These are phyloP conservation scores for Flaveria brownii DNA, from an alignment of 129 eudicot species.

Conservation along the genomic window DNA sequence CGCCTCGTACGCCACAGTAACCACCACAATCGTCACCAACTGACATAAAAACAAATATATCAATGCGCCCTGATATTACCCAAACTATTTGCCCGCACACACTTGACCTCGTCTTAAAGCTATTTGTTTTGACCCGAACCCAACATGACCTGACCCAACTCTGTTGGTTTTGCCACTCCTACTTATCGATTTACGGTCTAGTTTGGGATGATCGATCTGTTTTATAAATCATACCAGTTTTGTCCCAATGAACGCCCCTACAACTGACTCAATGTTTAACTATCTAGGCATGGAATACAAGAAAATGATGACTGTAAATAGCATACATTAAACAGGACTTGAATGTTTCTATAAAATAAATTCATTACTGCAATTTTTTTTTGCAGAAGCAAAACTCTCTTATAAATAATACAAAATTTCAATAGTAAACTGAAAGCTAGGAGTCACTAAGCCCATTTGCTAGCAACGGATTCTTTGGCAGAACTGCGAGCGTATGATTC, in stretches of 20 bases:
- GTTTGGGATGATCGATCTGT: too few species aligned
- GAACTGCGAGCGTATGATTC: constrained; percentile 45
- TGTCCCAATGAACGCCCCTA: neutral
- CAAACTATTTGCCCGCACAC: too few species aligned
- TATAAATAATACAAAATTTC: neutral
- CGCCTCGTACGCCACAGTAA: too few species aligned
- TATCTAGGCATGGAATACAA: neutral
- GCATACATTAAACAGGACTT: constrained; percentile 5
- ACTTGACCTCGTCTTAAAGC: too few species aligned
- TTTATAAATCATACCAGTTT: neutral
- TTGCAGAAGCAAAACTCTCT: neutral
- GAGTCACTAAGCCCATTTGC: constrained; percentile 79
- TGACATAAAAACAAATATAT: too few species aligned
- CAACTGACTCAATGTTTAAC: neutral
- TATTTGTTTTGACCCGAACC: neutral
- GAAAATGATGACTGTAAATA: neutral
- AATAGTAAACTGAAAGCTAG: constrained; percentile 13
- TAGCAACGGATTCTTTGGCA: constrained; percentile 70
- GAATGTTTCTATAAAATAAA: neutral
- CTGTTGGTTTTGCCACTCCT: too few species aligned
- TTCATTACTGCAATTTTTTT: neutral
- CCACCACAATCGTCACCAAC: too few species aligned
- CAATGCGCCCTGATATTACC: too few species aligned
- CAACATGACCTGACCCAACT: neutral
- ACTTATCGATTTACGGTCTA: too few species aligned